Evolutionary conservation across 768 basidiomycete genomes (phyloP), one percentile per base, ranked within the genome.

Genomic region (Tricholoma furcatifolium): DNA sequence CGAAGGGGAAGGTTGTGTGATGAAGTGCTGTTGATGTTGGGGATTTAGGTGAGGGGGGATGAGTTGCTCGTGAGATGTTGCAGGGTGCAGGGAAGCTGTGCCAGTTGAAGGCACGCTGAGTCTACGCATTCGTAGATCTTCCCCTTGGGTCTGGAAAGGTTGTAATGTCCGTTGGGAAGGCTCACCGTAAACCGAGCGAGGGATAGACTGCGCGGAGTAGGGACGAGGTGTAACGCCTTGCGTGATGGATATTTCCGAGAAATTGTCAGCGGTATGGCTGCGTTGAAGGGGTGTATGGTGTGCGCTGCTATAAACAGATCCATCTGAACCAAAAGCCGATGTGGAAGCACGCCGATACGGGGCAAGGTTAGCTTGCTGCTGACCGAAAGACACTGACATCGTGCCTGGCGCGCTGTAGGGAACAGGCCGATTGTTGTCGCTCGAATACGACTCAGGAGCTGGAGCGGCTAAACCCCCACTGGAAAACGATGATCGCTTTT

Each of bases 201-300:
- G 59, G 23, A 62, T 62, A 14, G 66, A 50, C 45, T 67, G 66
- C 4, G 62, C 65, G 14, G 64, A 59, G 47, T 61, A 65, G 18
- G 66, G 56, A n/a, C 64, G 65, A 7, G 66, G 61, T n/a, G 54
- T 57, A 36, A 64, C 47, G 27, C 61, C 59, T 32, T 66, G 67
- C 15, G 65, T 58, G n/a, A 63, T 57, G n/a, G 57, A 55, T 6
- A 58, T 36, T 8, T 60, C 57, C 27, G 57, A 60, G 23, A 63
- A 66, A 36, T 64, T 55, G 17, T 60, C 60, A 43, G 62, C 36
- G 6, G 57, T 34, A 27, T 59, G 59, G 17, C 53, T 39, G n/a
- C 36, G 54, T 21, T 53, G 53, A 24, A 54, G 31, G 20, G 42
- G 18, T 20, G 52, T 36, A n/a, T 57, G 53, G 11, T 34, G 12